phyloP scores from a whole-genome alignment of 331 rosid species.

The Cydonia oblonga region DNA sequence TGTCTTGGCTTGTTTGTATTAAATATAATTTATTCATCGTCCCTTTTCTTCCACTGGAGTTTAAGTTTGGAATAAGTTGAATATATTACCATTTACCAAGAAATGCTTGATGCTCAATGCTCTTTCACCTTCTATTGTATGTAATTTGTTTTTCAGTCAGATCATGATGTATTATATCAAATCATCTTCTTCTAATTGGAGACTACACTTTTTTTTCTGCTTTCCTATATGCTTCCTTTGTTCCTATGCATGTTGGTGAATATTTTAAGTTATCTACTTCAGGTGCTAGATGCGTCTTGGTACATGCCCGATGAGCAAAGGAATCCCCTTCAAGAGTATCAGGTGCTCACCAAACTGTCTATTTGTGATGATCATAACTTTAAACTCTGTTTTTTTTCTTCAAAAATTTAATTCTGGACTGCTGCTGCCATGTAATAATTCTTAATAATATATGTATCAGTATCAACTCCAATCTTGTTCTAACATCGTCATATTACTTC shows the following conservation, averaged over 20 bases:
- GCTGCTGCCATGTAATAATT: neutral
- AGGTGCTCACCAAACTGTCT: conserved; percentile 31
- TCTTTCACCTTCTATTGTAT: neutral
- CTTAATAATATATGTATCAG: neutral
- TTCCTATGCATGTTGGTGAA: neutral
- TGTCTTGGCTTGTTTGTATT: neutral
- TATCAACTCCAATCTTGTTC: neutral
- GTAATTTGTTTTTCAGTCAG: neutral
- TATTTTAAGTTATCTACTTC: conserved; percentile 1
- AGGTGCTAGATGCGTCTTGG: conserved; percentile 99
- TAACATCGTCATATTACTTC: neutral
- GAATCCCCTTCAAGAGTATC: conserved; percentile 93
- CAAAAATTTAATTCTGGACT: neutral
- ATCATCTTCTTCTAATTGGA: neutral
- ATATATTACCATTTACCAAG: neutral
- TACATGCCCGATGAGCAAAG: conserved; percentile 98
- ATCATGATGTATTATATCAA: neutral
- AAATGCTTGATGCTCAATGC: neutral
- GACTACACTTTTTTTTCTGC: neutral
- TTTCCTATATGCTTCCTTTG: neutral
- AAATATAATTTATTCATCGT: neutral
- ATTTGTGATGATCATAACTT: no score
- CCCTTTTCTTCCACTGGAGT: neutral
- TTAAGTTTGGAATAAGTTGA: neutral
- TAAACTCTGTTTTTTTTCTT: no score